These are phyloP conservation scores for Saccharomycopsis oosterbeekiorum DNA, from an alignment of 805 yeast species.

Conservation along the genomic window DNA sequence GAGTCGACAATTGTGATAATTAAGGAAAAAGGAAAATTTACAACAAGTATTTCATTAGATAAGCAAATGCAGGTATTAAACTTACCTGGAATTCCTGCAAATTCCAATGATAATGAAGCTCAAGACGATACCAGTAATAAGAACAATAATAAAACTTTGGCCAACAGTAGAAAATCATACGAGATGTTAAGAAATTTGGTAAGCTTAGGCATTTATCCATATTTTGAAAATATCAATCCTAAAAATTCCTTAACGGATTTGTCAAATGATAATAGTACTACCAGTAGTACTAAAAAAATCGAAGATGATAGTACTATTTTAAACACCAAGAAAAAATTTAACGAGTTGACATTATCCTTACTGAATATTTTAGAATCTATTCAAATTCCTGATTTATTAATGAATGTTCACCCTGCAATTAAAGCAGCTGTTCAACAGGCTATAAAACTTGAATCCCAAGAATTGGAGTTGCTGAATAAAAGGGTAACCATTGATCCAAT, in stretches of 20 bases:
- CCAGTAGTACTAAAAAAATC: background rate
- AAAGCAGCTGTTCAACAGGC: conserved; percentile 30
- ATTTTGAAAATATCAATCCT: conserved; percentile 44
- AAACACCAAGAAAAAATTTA: conserved; percentile 49
- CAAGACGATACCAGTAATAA: background rate
- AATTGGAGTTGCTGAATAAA: conserved; percentile 6
- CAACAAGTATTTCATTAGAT: conserved; percentile 21
- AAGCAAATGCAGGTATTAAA: conserved; percentile 28
- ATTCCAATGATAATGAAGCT: background rate
- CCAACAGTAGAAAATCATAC: conserved; percentile 24
- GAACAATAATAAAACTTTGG: background rate
- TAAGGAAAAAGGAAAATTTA: conserved; percentile 32
- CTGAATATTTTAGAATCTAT: conserved; percentile 59
- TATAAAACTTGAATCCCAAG: conserved; percentile 19
- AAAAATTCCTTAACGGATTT: conserved; percentile 6
- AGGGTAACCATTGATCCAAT: conserved; percentile 16
- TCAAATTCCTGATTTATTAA: conserved; percentile 53
- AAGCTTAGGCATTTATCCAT: conserved; percentile 55
- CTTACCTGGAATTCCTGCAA: conserved; percentile 23
- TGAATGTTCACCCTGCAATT: conserved; percentile 43
- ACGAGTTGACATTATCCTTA: conserved; percentile 58
- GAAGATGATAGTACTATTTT: conserved; percentile 25
- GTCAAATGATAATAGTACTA: background rate
- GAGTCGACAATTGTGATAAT: conserved; percentile 31
- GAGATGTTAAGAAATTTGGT: conserved; percentile 52